Conservation (phyloP, 768 basidiomycete species). For the Phylloporus sp. region DNA sequence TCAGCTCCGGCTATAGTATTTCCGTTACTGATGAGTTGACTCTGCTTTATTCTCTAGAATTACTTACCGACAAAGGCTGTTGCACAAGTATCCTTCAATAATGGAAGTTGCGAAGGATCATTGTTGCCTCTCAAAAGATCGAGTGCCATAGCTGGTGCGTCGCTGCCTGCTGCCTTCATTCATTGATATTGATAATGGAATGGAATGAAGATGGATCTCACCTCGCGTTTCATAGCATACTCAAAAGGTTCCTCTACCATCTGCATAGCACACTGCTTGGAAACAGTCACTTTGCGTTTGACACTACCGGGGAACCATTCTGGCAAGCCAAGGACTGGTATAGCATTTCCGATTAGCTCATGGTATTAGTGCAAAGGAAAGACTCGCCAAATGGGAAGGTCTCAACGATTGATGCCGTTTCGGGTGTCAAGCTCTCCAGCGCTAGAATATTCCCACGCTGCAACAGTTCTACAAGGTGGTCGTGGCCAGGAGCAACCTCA, state of each 20-base stretch:
- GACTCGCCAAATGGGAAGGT: slow-evolving; percentile 23
- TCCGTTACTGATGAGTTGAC: neutral
- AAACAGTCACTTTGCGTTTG: slow-evolving; percentile 17
- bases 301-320: slow-evolving; percentile 25
- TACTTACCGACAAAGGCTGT: neutral
- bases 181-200: neutral
- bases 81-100: neutral
- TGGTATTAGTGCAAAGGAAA: too few relatives aligned
- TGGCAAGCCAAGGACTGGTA: slow-evolving; percentile 21
- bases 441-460: slow-evolving; percentile 29
- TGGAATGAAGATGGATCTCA: neutral
- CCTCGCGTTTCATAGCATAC: slow-evolving; percentile 11
- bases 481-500: slow-evolving; percentile 32
- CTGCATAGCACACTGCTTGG: slow-evolving; percentile 6
- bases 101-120: neutral
- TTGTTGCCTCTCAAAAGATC: slow-evolving; percentile 6
- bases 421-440: slow-evolving; percentile 15
- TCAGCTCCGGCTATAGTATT: slow-evolving; percentile 18
- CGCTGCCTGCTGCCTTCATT: slow-evolving; percentile 10
- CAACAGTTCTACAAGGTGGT: slow-evolving; percentile 37
- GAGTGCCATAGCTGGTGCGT: slow-evolving; percentile 9
- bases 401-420: slow-evolving; percentile 11
- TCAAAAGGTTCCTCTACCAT: slow-evolving; percentile 17
- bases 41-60: neutral
- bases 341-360: neutral